Conservation (phyloP, 164 flowering plant genomes). For the Dillenia suffruticosa region DNA sequence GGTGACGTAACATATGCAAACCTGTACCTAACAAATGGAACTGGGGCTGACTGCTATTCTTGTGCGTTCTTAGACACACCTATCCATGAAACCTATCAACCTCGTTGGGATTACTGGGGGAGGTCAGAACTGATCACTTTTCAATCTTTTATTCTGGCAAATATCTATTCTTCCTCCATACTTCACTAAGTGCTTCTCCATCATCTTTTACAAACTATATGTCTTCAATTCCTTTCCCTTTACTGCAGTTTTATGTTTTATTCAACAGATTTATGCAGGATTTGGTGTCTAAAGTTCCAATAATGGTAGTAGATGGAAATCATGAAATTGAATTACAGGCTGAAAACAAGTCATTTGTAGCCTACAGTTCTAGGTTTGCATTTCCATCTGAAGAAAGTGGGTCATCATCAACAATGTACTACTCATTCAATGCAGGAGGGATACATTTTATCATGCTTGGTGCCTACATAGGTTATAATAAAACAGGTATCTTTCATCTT, state of each 20-base stretch:
- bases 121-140: conserved; percentile 40
- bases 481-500: conserved; percentile 36
- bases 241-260: neutral
- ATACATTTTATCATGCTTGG: conserved; percentile 93
- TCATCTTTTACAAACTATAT: no score
- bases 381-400: conserved; percentile 80
- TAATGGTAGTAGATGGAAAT: conserved; percentile 93
- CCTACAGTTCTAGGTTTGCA: conserved; percentile 88
- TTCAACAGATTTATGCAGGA: conserved; percentile 78
- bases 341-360: conserved; percentile 52
- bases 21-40: conserved; percentile 85
- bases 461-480: conserved; percentile 60
- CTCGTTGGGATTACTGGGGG: conserved; percentile 99
- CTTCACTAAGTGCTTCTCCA: no score
- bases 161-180: neutral
- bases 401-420: conserved; percentile 75
- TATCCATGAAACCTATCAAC: conserved; percentile 91
- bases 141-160: neutral
- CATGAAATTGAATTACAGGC: conserved; percentile 86
- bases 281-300: conserved; percentile 77
- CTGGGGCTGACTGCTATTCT: conserved; percentile 81
- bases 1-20: conserved; percentile 90
- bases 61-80: conserved; percentile 73
- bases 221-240: neutral
- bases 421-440: conserved; percentile 95